Base-by-base conservation (phyloP, 345 rosid genomes). In the Laguncularia racemosa region DNA sequence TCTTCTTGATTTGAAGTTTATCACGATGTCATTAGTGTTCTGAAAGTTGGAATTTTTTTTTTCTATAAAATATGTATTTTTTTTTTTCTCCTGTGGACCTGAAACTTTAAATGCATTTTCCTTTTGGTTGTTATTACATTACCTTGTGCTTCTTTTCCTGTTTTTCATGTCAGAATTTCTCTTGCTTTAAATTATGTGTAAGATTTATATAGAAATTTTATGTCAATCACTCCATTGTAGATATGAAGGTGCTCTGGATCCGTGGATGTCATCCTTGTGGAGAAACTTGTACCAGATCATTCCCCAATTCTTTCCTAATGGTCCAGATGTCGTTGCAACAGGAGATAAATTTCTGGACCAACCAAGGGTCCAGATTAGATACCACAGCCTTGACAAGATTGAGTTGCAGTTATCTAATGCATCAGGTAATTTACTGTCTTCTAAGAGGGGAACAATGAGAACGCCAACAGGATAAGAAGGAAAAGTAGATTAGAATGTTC, bases 211-310 rank as follows among this genome's bases (percentile, higher is more conserved):
- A 11, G 9, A 43, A 20, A 46, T 40, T 16, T 44, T 20, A 53
- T 15, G 16, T 55, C 59, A 51, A 53, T 17, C 50, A 48, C 12
- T 23, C 11, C 33, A 50, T 55, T 23, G 47, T 67, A 93, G 99
- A 67, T 89, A 89, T 67, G 97, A 89, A 83, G 97, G 88, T 76
- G 80, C 87, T 70, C 65, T 93, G 73, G 99, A 93, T 76, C 88
- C 96, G 20, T 93, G 99, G 99, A 73, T 86, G 88, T 66, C 66
- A 67, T 82, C 89, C 67, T 81, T 89, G 69, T 93, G 99, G 99
- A 75, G 57, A 65, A 46, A 55, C 44, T 66, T 85, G 77, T 58
- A 68, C 73, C 73, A 78, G 70, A 76, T 80, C 15, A 68, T 74
- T 65, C 83, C 95, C 55, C 73, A 76, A 44, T 75, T 78, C 62